A percentile compares a stretch with the other conserved stretches of the same genome.
Evolutionary conservation across 2,329 filamentous ascomycete genomes (phyloP).

Genomic region (Ustulina deusta): DNA sequence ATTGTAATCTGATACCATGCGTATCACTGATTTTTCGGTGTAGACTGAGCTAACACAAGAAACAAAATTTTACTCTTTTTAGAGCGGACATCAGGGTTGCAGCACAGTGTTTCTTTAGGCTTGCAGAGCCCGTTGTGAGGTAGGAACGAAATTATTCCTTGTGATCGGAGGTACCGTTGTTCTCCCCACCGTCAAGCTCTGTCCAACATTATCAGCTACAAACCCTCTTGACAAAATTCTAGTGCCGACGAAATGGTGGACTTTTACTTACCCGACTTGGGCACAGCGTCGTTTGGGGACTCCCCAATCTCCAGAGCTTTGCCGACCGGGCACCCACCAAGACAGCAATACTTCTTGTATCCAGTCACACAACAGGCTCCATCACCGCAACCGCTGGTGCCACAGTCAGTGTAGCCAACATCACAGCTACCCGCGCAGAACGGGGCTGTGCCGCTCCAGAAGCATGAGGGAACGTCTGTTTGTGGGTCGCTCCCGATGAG

Average conservation of each 20-base stretch:
- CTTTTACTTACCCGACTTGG: conserved; percentile 4
- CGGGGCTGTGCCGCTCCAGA: not conserved
- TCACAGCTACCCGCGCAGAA: not conserved
- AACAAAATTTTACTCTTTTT: not conserved
- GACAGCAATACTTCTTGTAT: conserved; percentile 11
- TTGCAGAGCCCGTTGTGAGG: not conserved
- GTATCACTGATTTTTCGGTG: not conserved
- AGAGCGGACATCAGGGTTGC: not conserved
- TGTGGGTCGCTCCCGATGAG: not conserved
- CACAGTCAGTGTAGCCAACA: not conserved
- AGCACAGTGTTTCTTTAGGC: not conserved
- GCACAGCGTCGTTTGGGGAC: not conserved
- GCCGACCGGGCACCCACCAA: not conserved
- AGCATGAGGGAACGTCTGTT: not conserved
- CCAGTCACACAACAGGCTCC: not conserved
- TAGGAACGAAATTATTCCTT: not conserved
- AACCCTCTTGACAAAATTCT: not conserved
- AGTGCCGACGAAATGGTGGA: not conserved
- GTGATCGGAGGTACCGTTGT: not conserved
- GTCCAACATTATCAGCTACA: not conserved
- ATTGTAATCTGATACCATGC: not conserved
- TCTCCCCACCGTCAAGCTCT: not conserved
- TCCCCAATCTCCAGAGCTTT: not conserved
- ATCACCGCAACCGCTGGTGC: not conserved
- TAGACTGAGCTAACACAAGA: not conserved